Percentiles rank a stretch among this genome's conserved stretches.
These are phyloP conservation scores for Mallotus japonicus DNA, from an alignment of 441 rosid species.

Conservation along the genomic window DNA sequence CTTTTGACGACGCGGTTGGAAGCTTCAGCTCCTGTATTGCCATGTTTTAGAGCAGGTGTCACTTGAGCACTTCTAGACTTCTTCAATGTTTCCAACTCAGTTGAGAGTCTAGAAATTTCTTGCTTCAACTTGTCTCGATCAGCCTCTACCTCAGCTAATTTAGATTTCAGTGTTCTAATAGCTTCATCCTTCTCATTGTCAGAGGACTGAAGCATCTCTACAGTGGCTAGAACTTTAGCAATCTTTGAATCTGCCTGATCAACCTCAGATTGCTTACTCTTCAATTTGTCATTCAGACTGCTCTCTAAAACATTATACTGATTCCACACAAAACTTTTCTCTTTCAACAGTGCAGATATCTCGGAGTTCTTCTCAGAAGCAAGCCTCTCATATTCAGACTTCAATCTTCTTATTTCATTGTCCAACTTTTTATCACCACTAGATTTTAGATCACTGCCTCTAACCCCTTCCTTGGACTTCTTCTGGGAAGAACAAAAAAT, in stretches of 20 bases:
- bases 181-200: slow-evolving; percentile 57
- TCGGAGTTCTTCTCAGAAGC: slow-evolving; percentile 51
- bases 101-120: slow-evolving; percentile 46
- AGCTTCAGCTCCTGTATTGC: slow-evolving; percentile 31
- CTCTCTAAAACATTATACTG: slow-evolving; percentile 59
- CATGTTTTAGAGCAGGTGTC: slow-evolving; percentile 45
- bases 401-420: slow-evolving; percentile 46
- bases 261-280: slow-evolving; percentile 55
- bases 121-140: slow-evolving; percentile 36
- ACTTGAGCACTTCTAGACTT: slow-evolving; percentile 36
- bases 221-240: slow-evolving; percentile 39
- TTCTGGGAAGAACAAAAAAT: slow-evolving; percentile 23
- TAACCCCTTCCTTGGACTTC: slow-evolving; percentile 22
- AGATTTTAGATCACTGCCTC: slow-evolving; percentile 20
- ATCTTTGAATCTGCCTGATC: slow-evolving; percentile 46
- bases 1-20: slow-evolving; percentile 19
- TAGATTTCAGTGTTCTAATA: slow-evolving; percentile 42
- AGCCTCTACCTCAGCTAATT: slow-evolving; percentile 51
- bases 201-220: slow-evolving; percentile 56
- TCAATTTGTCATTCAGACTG: slow-evolving; percentile 46
- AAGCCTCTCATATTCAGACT: slow-evolving; percentile 47
- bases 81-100: slow-evolving; percentile 44
- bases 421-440: slow-evolving; percentile 25
- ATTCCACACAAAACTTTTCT: slow-evolving; percentile 72
- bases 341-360: slow-evolving; percentile 49